Percentiles rank a stretch among this genome's conserved stretches.
Conservation (phyloP, 768 basidiomycete species). For the Pisolithus albus region DNA sequence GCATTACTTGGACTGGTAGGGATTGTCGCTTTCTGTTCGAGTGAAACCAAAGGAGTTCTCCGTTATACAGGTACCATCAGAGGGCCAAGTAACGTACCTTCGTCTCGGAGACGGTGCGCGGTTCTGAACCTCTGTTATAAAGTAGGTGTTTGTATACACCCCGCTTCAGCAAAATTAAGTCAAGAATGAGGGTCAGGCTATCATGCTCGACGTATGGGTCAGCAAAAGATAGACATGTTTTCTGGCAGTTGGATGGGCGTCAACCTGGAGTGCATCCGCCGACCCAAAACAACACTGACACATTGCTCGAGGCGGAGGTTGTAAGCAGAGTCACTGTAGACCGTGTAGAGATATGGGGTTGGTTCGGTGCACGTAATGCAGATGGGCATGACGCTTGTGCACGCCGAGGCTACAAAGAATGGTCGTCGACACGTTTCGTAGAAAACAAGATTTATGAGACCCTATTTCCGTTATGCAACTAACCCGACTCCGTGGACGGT, state of each 20-base stretch:
- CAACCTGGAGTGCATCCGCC: slow-evolving; percentile 1
- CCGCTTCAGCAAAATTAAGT: slow-evolving; percentile 75
- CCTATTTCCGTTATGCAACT: too few relatives aligned
- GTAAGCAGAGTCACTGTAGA: slow-evolving; percentile 63
- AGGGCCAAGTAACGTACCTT: not conserved
- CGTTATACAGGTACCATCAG: not conserved
- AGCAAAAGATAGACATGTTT: slow-evolving; percentile 57
- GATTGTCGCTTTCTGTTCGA: not conserved
- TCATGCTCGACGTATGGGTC: slow-evolving; percentile 90
- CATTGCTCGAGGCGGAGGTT: slow-evolving; percentile 82
- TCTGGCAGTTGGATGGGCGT: slow-evolving; percentile 30
- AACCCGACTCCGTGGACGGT: too few relatives aligned
- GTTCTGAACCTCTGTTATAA: slow-evolving; percentile 70
- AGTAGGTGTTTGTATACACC: slow-evolving; percentile 78
- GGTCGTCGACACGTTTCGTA: not conserved
- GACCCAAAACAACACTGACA: slow-evolving; percentile 38
- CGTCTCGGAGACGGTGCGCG: slow-evolving; percentile 37
- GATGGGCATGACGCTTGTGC: slow-evolving; percentile 53
- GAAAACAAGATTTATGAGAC: too few relatives aligned
- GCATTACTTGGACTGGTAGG: not conserved
- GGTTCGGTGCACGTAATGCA: slow-evolving; percentile 69
- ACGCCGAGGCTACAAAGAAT: not conserved
- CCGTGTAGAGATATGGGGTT: slow-evolving; percentile 68
- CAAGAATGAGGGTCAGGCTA: slow-evolving; percentile 61
- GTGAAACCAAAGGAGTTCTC: too few relatives aligned